These are phyloP conservation scores for Lithospermum erythrorhizon DNA, from an alignment of 257 asterid species.

Conservation along the genomic window DNA sequence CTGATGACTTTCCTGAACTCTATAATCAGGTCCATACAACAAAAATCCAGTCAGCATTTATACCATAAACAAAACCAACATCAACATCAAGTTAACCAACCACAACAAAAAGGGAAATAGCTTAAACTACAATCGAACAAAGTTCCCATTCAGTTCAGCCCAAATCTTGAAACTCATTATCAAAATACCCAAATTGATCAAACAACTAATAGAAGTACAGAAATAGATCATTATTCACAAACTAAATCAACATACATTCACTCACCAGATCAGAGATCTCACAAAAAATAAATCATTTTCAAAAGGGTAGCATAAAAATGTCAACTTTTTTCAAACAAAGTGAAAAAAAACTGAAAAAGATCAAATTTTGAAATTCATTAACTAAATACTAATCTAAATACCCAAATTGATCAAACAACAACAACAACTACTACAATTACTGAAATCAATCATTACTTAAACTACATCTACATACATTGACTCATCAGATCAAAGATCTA, in stretches of 20 bases:
- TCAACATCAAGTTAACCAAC: too few species aligned
- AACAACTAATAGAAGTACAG: too few species aligned
- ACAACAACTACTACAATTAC: neutral
- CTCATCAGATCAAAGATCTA: neutral
- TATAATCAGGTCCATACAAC: constrained; percentile 23
- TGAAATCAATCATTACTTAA: neutral
- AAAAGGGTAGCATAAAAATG: too few species aligned
- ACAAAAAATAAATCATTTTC: too few species aligned
- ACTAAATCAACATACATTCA: neutral
- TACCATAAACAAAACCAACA: neutral
- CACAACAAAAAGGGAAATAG: too few species aligned
- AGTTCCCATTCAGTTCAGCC: neutral
- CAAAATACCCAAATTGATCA: too few species aligned
- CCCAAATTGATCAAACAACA: too few species aligned
- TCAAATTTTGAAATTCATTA: neutral
- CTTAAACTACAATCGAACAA: too few species aligned
- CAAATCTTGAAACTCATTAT: too few species aligned
- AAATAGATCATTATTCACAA: neutral
- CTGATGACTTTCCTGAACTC: constrained; percentile 97
- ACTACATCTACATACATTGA: neutral
- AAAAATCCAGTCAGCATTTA: neutral
- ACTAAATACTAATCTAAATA: too few species aligned
- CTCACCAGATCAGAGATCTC: neutral
- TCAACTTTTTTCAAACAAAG: too few species aligned
- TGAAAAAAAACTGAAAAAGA: too few species aligned